Evolutionary conservation across 257 asterid genomes (phyloP), one percentile per base, ranked within the genome.

Genomic region (Nicotiana attenuata): DNA sequence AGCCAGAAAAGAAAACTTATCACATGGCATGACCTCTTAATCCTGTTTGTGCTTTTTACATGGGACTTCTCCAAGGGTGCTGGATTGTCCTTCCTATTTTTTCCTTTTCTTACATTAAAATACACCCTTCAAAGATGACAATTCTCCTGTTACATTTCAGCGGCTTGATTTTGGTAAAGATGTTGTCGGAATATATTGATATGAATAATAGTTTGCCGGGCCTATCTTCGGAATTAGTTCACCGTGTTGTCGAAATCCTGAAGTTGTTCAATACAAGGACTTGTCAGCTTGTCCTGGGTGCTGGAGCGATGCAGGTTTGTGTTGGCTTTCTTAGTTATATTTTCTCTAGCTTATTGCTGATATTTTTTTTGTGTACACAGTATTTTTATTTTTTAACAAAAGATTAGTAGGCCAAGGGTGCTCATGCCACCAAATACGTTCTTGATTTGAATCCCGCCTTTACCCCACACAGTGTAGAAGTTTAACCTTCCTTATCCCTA

Each of bases 281-380:
- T 3, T 94, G 96, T 81, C 99, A 94, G 87, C 99, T 96, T 86
- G 99, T 96, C 85, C 99, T 96, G 81, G 99, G 99, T 76, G 99
- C 99, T 22, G 97, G 95, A 87, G 99, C 99, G 83, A 94, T 96
- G 86, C 99, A 96, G 99, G 99, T 96, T 59, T 69, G 35, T 69
- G 41, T 69, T 69, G 57, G 77, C 41, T 69, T 4, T 69, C 57
- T 69, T 69, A 31, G 20, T 20, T 20, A 41, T 41, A 41, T 69
- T 5, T 69, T 20, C 59, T 38, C 78, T 20, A 41, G 17, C 35
- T 80, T 50, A 26, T 47, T 16, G 65, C 41, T 80, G 65, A 47
- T 80, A 47, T 28, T 28, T 50, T 65, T 20, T 7, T 19, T 56
- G n/a, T 35, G 17, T 45, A 2, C 17, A 41, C 35, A 20, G 5